Conservation (phyloP, 2,329 filamentous ascomycete genomes). For the Phoma sp. region DNA sequence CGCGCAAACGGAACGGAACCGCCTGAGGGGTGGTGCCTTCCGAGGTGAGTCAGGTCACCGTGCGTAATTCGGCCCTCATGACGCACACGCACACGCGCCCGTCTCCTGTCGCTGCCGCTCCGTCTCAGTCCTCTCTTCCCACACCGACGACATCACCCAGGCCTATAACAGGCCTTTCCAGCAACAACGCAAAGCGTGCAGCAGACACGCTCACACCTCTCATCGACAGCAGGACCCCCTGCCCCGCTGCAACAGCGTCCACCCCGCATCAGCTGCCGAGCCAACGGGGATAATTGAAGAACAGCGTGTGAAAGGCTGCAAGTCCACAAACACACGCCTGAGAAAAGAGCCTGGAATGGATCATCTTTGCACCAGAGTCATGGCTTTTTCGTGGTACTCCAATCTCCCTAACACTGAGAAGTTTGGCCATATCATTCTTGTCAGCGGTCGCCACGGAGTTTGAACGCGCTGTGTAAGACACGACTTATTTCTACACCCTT, state of each 20-base stretch:
- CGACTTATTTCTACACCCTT: background rate
- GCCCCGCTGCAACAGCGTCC: slow-evolving; percentile 20
- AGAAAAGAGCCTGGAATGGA: slow-evolving; percentile 30
- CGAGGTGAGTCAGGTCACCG: slow-evolving; percentile 20
- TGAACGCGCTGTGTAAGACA: slow-evolving; percentile 23
- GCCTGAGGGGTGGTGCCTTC: background rate
- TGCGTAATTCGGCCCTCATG: slow-evolving; percentile 12
- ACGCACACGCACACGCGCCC: slow-evolving; percentile 13
- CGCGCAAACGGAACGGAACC: slow-evolving; percentile 5
- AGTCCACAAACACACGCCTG: slow-evolving; percentile 3
- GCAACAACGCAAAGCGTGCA: slow-evolving; percentile 10
- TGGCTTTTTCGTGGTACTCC: slow-evolving; percentile 34
- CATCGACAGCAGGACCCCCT: slow-evolving; percentile 22
- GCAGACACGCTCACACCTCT: slow-evolving; percentile 11
- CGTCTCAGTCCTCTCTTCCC: slow-evolving; percentile 3
- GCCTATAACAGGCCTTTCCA: slow-evolving; percentile 14
- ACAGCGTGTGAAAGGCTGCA: slow-evolving; percentile 6
- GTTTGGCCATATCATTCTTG: slow-evolving; percentile 26
- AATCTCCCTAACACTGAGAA: slow-evolving; percentile 32
- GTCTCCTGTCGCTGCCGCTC: slow-evolving; percentile 3
- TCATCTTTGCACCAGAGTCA: slow-evolving; percentile 25
- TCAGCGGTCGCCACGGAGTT: slow-evolving; percentile 30
- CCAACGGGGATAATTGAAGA: slow-evolving; percentile 1
- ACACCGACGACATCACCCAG: slow-evolving; percentile 16
- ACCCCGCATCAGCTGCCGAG: slow-evolving; percentile 26